Evolutionary conservation across 306 rosid genomes (phyloP).

Genomic region (Ziziphus jujuba): DNA sequence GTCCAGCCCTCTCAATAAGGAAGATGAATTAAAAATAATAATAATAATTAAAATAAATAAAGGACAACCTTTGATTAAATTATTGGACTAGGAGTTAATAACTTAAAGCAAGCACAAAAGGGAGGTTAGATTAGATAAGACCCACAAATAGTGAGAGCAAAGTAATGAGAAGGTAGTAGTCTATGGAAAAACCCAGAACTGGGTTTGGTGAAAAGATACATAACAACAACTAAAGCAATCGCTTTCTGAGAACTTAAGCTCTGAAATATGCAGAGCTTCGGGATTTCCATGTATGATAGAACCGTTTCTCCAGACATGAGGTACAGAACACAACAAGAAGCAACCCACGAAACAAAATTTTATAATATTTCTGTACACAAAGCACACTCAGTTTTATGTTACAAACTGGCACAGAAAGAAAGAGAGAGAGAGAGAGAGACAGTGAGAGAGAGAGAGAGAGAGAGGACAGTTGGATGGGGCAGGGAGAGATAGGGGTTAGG

Average conservation of each 20-base stretch:
- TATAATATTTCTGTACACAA: constrained; percentile 23
- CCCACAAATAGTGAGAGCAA: constrained; percentile 47
- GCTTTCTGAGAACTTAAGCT: constrained; percentile 22
- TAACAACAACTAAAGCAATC: constrained; percentile 26
- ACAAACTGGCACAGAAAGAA: constrained; percentile 39
- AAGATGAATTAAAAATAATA: constrained; percentile 12
- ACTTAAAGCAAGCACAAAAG: constrained; percentile 68
- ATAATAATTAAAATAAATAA: constrained; percentile 13
- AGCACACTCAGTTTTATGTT: constrained; percentile 33
- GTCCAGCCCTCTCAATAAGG: constrained; percentile 31
- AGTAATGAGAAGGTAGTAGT: constrained; percentile 50
- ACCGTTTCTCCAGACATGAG: constrained; percentile 36
- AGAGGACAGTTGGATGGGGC: constrained; percentile 44
- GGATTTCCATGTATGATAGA: constrained; percentile 45
- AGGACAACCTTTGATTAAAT: constrained; percentile 26
- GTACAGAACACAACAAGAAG: constrained; percentile 29
- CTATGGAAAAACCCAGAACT: constrained; percentile 43
- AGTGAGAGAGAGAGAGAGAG: too few species aligned
- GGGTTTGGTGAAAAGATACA: constrained; percentile 54
- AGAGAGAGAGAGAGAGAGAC: constrained; percentile 36
- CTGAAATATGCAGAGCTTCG: constrained; percentile 25
- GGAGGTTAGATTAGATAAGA: constrained; percentile 43
- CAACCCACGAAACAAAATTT: constrained; percentile 22
- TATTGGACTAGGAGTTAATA: constrained; percentile 32
- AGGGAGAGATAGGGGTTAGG: constrained; percentile 23